Evolutionary conservation across 208 protist genomes (phyloP).

Genomic region (Crithidia brevicula): DNA sequence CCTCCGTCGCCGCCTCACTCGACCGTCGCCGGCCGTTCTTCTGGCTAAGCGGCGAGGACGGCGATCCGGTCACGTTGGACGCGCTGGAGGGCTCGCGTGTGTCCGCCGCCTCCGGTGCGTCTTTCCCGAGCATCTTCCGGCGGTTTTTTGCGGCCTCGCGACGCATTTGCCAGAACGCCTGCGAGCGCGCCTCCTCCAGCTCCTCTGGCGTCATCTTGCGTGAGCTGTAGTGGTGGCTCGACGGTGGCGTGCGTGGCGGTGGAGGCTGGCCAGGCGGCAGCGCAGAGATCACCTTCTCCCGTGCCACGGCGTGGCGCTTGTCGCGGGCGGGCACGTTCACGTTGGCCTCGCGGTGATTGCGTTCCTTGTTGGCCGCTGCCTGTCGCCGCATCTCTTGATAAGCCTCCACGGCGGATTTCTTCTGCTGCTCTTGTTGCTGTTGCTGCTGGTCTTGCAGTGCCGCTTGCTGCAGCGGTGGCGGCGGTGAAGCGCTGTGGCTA

Average conservation of each 20-base stretch:
- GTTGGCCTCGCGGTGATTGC: slow-evolving; percentile 46
- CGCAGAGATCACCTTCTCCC: slow-evolving; percentile 4
- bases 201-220: slow-evolving; percentile 60
- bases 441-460: slow-evolving; percentile 25
- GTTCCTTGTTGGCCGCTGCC: slow-evolving; percentile 80
- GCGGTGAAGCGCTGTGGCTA: slow-evolving; percentile 20
- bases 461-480: slow-evolving; percentile 24
- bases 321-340: background rate
- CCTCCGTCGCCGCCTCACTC: background rate
- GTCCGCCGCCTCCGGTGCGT: background rate
- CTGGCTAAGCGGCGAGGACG: slow-evolving; percentile 9
- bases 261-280: slow-evolving; percentile 40
- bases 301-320: background rate
- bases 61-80: slow-evolving; percentile 5
- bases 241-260: slow-evolving; percentile 40
- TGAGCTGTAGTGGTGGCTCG: slow-evolving; percentile 39
- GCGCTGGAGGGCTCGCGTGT: slow-evolving; percentile 6
- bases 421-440: slow-evolving; percentile 31
- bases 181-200: slow-evolving; percentile 63
- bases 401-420: slow-evolving; percentile 41
- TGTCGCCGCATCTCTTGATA: slow-evolving; percentile 85
- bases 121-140: slow-evolving; percentile 60
- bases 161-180: slow-evolving; percentile 92
- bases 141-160: slow-evolving; percentile 85
- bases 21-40: background rate